Percentiles rank a stretch among this genome's conserved stretches.
phyloP scores from a whole-genome alignment of 192 early-diverging fungal genomes.

The Spinellus fusiger region DNA sequence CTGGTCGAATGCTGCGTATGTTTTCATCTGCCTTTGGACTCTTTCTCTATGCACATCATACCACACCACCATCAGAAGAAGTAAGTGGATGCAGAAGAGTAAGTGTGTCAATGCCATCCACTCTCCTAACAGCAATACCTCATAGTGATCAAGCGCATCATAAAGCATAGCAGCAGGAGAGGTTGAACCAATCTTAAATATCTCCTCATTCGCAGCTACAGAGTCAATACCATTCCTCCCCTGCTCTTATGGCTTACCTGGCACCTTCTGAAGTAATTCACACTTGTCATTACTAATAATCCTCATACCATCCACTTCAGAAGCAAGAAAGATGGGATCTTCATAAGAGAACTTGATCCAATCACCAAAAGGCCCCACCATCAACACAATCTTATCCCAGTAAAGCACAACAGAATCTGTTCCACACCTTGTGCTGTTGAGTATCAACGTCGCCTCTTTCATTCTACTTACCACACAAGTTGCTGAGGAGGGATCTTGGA shows the following conservation, averaged over 20 bases:
- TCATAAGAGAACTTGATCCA: constrained; percentile 77
- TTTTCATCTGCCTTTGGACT: constrained; percentile 93
- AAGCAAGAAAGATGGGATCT: constrained; percentile 71
- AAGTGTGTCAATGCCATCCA: background rate
- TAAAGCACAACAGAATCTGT: constrained; percentile 86
- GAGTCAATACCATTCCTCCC: constrained; percentile 1
- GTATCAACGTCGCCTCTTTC: background rate
- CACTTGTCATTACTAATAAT: constrained; percentile 80
- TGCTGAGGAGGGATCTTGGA: constrained; percentile 62
- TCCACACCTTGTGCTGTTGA: constrained; percentile 77
- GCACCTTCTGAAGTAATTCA: constrained; percentile 86
- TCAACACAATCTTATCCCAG: constrained; percentile 75
- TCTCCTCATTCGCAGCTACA: constrained; percentile 62
- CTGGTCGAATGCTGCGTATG: constrained; percentile 77
- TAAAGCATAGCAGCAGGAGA: constrained; percentile 88
- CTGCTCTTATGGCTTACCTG: constrained; percentile 41
- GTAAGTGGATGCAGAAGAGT: constrained; percentile 1
- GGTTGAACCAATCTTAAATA: constrained; percentile 96
- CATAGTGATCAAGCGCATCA: constrained; percentile 71
- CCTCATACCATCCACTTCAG: constrained; percentile 90
- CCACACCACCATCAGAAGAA: too few species aligned
- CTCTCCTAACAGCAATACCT: constrained; percentile 21
- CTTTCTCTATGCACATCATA: constrained; percentile 44
- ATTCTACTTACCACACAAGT: constrained; percentile 60
- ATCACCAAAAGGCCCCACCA: constrained; percentile 93